A percentile compares a stretch with the other conserved stretches of the same genome.
These are phyloP conservation scores for Yamadazyma akitaensis DNA, from an alignment of 805 yeast species.

Conservation along the genomic window DNA sequence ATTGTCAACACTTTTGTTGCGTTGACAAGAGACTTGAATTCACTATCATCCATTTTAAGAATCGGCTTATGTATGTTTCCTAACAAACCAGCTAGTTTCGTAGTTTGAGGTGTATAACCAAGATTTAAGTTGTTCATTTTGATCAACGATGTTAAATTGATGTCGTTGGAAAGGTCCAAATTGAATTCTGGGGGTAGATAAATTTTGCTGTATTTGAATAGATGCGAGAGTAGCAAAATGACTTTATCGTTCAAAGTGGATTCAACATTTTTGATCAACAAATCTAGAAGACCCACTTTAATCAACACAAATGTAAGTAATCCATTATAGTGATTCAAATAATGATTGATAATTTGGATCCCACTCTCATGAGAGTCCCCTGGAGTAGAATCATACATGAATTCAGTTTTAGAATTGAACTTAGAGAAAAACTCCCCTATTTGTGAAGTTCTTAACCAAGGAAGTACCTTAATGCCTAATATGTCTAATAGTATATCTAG, in stretches of 20 bases:
- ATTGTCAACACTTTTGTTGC: slow-evolving; percentile 73
- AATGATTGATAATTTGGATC: slow-evolving; percentile 9
- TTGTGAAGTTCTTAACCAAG: slow-evolving; percentile 41
- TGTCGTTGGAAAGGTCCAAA: slow-evolving; percentile 10
- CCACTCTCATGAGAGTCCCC: neutral
- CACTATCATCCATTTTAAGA: slow-evolving; percentile 51
- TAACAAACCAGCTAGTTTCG: neutral
- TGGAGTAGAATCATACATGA: neutral
- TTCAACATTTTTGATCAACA: slow-evolving; percentile 43
- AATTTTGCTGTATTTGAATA: slow-evolving; percentile 10
- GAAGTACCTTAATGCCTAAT: slow-evolving; percentile 55
- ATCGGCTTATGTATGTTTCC: neutral
- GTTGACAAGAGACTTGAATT: slow-evolving; percentile 60
- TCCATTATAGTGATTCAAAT: slow-evolving; percentile 65
- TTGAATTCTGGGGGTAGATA: slow-evolving; percentile 13
- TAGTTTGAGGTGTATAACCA: neutral
- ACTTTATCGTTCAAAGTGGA: slow-evolving; percentile 10
- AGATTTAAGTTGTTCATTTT: slow-evolving; percentile 12
- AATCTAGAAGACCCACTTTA: slow-evolving; percentile 46
- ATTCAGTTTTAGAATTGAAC: slow-evolving; percentile 4
- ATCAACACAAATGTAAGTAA: slow-evolving; percentile 55
- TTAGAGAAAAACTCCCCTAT: slow-evolving; percentile 20
- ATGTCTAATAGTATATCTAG: slow-evolving; percentile 71
- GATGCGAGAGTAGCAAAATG: slow-evolving; percentile 9
- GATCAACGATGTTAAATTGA: slow-evolving; percentile 11